phyloP scores from a whole-genome alignment of 2,329 filamentous ascomycete species.

The Pseudocercospora musae region DNA sequence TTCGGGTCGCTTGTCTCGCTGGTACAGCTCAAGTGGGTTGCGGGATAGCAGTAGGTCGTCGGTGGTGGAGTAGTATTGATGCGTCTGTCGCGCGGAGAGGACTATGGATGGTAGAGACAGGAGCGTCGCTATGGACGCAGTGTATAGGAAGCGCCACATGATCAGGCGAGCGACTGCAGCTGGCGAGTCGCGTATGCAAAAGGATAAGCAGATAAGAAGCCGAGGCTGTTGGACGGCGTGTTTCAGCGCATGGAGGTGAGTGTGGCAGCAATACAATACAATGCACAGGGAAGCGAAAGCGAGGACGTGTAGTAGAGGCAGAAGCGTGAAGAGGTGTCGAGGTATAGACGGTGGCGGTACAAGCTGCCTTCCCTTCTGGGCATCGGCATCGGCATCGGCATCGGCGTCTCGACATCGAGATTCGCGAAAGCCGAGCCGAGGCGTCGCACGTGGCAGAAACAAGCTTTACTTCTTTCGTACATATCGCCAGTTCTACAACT shows the following conservation, averaged over 20 bases:
- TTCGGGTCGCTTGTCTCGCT: conserved; percentile 68
- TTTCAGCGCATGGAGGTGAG: background rate
- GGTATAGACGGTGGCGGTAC: background rate
- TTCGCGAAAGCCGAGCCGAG: background rate
- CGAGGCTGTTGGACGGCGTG: background rate
- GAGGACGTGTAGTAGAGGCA: background rate
- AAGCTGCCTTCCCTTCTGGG: background rate
- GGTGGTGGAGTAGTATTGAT: conserved; percentile 31
- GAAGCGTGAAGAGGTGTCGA: background rate
- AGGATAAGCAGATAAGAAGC: background rate
- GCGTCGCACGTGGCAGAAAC: background rate
- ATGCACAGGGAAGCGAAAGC: background rate
- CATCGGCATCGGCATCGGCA: too few relatives aligned
- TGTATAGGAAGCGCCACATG: conserved; percentile 28
- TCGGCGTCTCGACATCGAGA: background rate
- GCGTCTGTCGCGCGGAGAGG: conserved; percentile 20
- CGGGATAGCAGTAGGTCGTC: conserved; percentile 27
- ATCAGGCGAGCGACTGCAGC: conserved; percentile 7
- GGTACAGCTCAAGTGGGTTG: conserved; percentile 41
- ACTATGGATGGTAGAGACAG: conserved; percentile 23
- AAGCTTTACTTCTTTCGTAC: too few relatives aligned
- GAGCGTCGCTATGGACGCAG: conserved; percentile 24
- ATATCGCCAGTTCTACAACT: background rate
- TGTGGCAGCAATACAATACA: background rate
- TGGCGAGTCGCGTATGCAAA: background rate